A percentile compares a stretch with the other conserved stretches of the same genome.
Evolutionary conservation across 306 rosid genomes (phyloP).

Genomic region (Fragaria vesca): DNA sequence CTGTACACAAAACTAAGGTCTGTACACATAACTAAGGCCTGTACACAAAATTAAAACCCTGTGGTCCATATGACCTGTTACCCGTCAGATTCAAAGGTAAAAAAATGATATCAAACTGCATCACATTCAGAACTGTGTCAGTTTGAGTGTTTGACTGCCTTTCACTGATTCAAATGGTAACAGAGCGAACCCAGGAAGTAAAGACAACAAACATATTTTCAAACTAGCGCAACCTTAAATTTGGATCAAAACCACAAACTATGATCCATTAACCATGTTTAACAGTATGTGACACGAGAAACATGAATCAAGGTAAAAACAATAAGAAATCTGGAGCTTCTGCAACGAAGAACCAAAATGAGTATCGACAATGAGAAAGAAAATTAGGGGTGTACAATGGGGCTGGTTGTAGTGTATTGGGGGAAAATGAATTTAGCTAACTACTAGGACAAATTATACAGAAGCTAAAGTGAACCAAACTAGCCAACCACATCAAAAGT

Average conservation of each 20-base stretch:
- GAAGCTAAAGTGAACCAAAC: neutral
- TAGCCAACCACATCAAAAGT: neutral
- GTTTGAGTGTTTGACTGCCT: neutral
- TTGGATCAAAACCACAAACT: neutral
- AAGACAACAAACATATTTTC: neutral
- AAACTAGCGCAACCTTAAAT: neutral
- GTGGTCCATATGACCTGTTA: neutral
- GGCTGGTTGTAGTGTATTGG: neutral
- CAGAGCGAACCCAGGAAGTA: neutral
- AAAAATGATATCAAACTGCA: neutral
- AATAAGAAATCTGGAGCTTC: neutral
- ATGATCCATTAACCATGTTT: neutral
- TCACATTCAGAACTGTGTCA: neutral
- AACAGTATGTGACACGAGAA: neutral
- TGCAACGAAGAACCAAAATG: neutral
- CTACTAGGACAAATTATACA: neutral
- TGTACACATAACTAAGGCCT: too few relatives aligned
- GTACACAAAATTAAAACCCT: neutral
- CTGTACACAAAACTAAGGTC: neutral
- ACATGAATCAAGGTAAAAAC: neutral
- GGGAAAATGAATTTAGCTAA: neutral
- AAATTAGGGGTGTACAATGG: too few relatives aligned
- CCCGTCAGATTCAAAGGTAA: neutral
- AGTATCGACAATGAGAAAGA: neutral
- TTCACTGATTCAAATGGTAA: neutral